These are phyloP conservation scores for Coemansia reversa DNA, from an alignment of 192 early-diverging fungal genomes.

Conservation along the genomic window DNA sequence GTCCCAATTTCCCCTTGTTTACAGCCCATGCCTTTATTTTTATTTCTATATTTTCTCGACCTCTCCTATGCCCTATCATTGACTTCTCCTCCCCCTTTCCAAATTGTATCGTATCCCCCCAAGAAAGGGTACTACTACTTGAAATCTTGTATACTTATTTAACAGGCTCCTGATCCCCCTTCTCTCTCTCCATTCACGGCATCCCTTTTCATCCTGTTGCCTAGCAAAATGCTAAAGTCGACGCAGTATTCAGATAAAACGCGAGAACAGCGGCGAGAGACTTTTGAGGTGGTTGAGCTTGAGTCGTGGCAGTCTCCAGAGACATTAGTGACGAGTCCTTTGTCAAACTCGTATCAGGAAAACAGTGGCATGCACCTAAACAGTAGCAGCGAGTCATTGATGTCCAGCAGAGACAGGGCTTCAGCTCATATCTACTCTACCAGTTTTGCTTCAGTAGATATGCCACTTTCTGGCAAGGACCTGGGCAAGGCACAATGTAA, in stretches of 20 bases:
- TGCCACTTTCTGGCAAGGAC: background rate
- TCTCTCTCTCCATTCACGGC: background rate
- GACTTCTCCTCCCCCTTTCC: background rate
- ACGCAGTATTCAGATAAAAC: background rate
- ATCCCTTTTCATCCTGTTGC: background rate
- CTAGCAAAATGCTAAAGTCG: background rate
- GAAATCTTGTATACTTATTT: background rate
- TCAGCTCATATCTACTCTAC: background rate
- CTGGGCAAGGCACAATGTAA: background rate
- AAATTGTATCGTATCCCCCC: background rate
- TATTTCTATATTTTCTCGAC: background rate
- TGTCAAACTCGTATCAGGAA: slow-evolving; percentile 2
- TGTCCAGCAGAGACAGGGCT: slow-evolving; percentile 2
- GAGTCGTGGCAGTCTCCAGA: slow-evolving; percentile 5
- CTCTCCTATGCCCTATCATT: background rate
- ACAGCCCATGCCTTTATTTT: background rate
- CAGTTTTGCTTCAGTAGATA: slow-evolving; percentile 9
- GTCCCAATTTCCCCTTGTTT: slow-evolving; percentile 1
- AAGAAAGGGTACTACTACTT: slow-evolving; percentile 1
- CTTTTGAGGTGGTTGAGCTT: slow-evolving; percentile 2
- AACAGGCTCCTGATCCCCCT: background rate
- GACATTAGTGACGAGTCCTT: slow-evolving; percentile 11
- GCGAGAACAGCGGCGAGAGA: background rate
- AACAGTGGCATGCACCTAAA: slow-evolving; percentile 6
- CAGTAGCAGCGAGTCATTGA: slow-evolving; percentile 26